Conservation (phyloP, 352 stramenopile genomes). For the Pythium dissotocum region DNA sequence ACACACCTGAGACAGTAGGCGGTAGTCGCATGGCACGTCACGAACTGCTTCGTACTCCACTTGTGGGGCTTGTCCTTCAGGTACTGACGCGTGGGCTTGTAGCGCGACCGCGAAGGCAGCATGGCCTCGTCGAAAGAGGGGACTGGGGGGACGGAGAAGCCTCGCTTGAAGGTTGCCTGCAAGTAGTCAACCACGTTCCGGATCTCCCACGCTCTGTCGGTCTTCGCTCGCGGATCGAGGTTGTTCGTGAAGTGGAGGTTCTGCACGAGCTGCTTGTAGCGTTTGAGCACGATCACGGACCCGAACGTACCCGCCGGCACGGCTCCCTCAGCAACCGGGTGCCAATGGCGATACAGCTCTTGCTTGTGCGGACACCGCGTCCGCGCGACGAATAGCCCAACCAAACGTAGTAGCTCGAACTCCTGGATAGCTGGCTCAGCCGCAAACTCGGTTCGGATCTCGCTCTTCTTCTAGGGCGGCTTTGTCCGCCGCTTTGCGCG, state of each 20-base stretch:
- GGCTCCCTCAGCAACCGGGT: constrained; percentile 6
- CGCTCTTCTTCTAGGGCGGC: neutral
- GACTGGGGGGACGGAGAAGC: constrained; percentile 1
- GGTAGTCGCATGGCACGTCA: constrained; percentile 14
- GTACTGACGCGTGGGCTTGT: constrained; percentile 12
- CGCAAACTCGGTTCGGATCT: neutral
- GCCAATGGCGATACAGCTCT: constrained; percentile 23
- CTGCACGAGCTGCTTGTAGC: constrained; percentile 6
- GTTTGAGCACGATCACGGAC: constrained; percentile 1
- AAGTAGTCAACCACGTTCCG: constrained; percentile 7
- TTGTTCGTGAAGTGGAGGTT: constrained; percentile 27
- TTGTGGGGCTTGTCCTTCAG: constrained; percentile 27
- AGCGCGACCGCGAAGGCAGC: neutral
- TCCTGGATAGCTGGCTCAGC: neutral
- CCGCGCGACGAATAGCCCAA: constrained; percentile 7
- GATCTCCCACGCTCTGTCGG: constrained; percentile 21
- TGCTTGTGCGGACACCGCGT: constrained; percentile 20
- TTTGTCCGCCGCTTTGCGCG: neutral
- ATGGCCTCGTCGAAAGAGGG: constrained; percentile 25
- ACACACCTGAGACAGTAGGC: constrained; percentile 25
- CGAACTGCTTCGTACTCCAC: constrained; percentile 20
- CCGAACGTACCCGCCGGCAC: constrained; percentile 21
- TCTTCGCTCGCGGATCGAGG: neutral
- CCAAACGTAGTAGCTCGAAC: neutral
- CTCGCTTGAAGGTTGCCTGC: constrained; percentile 10